Conservation (phyloP, 805 yeast genomes). For the Nakazawaea wyomingensis region DNA sequence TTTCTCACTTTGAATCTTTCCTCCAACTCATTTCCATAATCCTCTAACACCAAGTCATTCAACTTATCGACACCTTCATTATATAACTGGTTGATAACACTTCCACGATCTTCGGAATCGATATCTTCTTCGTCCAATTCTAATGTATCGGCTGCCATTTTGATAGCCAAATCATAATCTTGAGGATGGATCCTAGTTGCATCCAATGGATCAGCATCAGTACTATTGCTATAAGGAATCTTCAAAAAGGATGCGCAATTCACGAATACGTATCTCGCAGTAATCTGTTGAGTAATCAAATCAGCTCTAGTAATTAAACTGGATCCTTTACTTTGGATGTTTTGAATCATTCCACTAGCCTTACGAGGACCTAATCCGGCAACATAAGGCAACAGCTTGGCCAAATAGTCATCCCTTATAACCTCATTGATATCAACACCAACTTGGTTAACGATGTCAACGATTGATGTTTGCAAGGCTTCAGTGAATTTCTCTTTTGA, state of each 20-base stretch:
- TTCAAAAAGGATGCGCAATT: constrained; percentile 89
- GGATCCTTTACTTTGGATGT: constrained; percentile 67
- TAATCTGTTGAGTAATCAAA: constrained; percentile 71
- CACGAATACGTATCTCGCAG: constrained; percentile 77
- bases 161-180: constrained; percentile 91
- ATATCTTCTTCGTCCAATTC: constrained; percentile 94
- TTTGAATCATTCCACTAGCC: constrained; percentile 79
- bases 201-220: constrained; percentile 76
- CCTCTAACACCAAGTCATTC: constrained; percentile 83
- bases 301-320: constrained; percentile 66
- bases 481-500: constrained; percentile 56
- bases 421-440: constrained; percentile 95
- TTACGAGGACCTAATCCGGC: constrained; percentile 96
- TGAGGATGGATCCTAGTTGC: constrained; percentile 97
- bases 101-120: constrained; percentile 70
- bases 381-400: constrained; percentile 68
- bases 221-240: constrained; percentile 63
- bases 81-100: constrained; percentile 69
- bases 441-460: constrained; percentile 83
- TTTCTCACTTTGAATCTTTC: constrained; percentile 64
- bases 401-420: constrained; percentile 65
- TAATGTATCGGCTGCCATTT: constrained; percentile 97
- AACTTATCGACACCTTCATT: constrained; percentile 69
- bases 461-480: constrained; percentile 75
- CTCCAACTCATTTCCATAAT: constrained; percentile 87